Conservation (phyloP, 1,284 basidiomycete species). For the Boletellus sp. region DNA sequence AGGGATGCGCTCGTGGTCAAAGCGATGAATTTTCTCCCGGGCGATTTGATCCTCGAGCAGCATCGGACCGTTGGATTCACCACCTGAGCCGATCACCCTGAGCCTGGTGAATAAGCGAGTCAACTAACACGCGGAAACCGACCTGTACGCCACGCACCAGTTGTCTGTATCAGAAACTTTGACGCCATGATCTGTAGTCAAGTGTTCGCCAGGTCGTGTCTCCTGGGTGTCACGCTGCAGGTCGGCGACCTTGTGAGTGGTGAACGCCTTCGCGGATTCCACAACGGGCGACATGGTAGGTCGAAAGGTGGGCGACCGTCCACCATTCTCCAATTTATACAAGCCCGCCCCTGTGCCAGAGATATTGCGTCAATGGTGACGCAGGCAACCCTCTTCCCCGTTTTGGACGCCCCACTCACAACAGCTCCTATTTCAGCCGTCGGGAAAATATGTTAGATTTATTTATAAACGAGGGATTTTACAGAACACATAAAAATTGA, state of each 20-base stretch:
- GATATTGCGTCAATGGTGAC: constrained; percentile 28
- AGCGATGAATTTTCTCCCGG: constrained; percentile 71
- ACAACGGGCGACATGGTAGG: constrained; percentile 21
- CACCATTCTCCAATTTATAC: background rate
- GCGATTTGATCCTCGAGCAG: constrained; percentile 67
- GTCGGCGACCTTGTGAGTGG: constrained; percentile 34
- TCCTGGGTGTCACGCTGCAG: constrained; percentile 44
- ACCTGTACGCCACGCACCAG: constrained; percentile 43
- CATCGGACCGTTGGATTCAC: constrained; percentile 45
- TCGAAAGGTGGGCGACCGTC: background rate
- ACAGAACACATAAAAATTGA: background rate
- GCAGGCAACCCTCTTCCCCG: background rate
- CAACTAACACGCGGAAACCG: constrained; percentile 4
- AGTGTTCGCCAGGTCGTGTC: constrained; percentile 33
- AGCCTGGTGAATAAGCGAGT: constrained; percentile 40
- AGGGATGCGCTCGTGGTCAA: constrained; percentile 86
- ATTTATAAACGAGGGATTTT: constrained; percentile 2
- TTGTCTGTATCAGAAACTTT: constrained; percentile 59
- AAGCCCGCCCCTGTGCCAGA: constrained; percentile 9
- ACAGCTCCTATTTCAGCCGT: background rate
- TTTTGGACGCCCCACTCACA: background rate
- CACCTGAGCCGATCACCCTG: constrained; percentile 42
- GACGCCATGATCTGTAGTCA: constrained; percentile 66
- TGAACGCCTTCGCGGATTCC: constrained; percentile 14
- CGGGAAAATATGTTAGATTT: background rate